A percentile compares a stretch with the other conserved stretches of the same genome.
These are phyloP conservation scores for Taiozyma sp. DNA, from an alignment of 1,139 yeast species.

Conservation along the genomic window DNA sequence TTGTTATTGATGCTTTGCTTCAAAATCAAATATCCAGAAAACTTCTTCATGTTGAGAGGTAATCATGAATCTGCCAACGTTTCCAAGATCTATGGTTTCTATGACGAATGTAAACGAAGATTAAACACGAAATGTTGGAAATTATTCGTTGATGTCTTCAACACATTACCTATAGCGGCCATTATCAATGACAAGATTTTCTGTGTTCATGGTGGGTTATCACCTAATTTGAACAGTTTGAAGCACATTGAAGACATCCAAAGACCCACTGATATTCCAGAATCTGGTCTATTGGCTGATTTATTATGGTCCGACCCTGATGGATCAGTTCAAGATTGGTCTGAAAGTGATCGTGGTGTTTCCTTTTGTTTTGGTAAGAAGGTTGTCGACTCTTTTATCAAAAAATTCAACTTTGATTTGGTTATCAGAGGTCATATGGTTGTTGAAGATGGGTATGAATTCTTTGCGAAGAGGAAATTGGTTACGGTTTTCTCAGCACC, in stretches of 20 bases:
- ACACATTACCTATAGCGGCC: slow-evolving; percentile 83
- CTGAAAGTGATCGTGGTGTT: slow-evolving; percentile 83
- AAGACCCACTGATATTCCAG: slow-evolving; percentile 88
- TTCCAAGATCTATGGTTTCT: slow-evolving; percentile 81
- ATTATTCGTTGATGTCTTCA: slow-evolving; percentile 73
- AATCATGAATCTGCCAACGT: slow-evolving; percentile 85
- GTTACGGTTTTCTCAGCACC: slow-evolving; percentile 89
- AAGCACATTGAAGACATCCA: slow-evolving; percentile 65
- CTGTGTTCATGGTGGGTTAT: slow-evolving; percentile 87
- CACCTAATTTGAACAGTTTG: slow-evolving; percentile 66
- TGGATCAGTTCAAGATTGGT: slow-evolving; percentile 62
- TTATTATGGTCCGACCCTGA: slow-evolving; percentile 90
- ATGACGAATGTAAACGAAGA: slow-evolving; percentile 83
- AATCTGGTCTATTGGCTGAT: slow-evolving; percentile 75
- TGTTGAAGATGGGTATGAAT: slow-evolving; percentile 90
- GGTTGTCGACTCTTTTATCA: slow-evolving; percentile 69
- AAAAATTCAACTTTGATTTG: slow-evolving; percentile 69
- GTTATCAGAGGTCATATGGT: slow-evolving; percentile 91
- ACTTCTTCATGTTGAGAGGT: slow-evolving; percentile 78
- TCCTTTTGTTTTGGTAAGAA: slow-evolving; percentile 75
- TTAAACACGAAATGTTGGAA: slow-evolving; percentile 70
- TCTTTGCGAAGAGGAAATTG: slow-evolving; percentile 69
- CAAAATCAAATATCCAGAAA: slow-evolving; percentile 79
- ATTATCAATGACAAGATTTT: slow-evolving; percentile 80
- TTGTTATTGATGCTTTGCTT: slow-evolving; percentile 65